Evolutionary conservation across 805 yeast genomes (phyloP).

Genomic region (Ogataea thermomethanolica): DNA sequence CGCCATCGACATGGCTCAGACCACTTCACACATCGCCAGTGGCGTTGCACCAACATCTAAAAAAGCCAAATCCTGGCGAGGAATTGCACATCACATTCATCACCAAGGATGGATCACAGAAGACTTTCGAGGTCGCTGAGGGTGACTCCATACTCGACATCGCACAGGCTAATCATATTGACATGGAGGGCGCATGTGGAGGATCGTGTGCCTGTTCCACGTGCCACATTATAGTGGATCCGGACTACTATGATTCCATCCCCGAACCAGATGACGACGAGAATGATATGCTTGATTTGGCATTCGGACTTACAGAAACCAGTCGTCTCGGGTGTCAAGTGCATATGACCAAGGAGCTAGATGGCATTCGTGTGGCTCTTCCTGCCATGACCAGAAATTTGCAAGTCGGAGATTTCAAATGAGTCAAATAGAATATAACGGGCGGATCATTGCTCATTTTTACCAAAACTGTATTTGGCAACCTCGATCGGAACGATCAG

Average conservation of each 20-base stretch:
- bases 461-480: constrained; percentile 13
- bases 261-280: constrained; percentile 98
- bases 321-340: constrained; percentile 95
- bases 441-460: neutral
- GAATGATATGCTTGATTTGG: constrained; percentile 96
- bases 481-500: constrained; percentile 24
- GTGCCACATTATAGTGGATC: constrained; percentile 95
- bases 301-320: constrained; percentile 95
- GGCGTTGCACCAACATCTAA: constrained; percentile 73
- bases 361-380: constrained; percentile 90
- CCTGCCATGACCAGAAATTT: constrained; percentile 97
- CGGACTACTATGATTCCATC: constrained; percentile 83
- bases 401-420: constrained; percentile 72
- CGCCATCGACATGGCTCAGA: constrained; percentile 1
- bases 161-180: constrained; percentile 89
- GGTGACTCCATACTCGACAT: constrained; percentile 91
- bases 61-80: constrained; percentile 90
- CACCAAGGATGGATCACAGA: constrained; percentile 85
- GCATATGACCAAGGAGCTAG: constrained; percentile 81
- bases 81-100: constrained; percentile 85
- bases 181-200: constrained; percentile 98
- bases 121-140: constrained; percentile 79
- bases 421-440: constrained; percentile 18
- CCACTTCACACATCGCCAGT: constrained; percentile 19
- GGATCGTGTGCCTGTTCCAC: constrained; percentile 99